A percentile compares a stretch with the other conserved stretches of the same genome.
These are phyloP conservation scores for Cercospora sp. DNA, from an alignment of 2,329 filamentous ascomycete genomes.

Conservation along the genomic window DNA sequence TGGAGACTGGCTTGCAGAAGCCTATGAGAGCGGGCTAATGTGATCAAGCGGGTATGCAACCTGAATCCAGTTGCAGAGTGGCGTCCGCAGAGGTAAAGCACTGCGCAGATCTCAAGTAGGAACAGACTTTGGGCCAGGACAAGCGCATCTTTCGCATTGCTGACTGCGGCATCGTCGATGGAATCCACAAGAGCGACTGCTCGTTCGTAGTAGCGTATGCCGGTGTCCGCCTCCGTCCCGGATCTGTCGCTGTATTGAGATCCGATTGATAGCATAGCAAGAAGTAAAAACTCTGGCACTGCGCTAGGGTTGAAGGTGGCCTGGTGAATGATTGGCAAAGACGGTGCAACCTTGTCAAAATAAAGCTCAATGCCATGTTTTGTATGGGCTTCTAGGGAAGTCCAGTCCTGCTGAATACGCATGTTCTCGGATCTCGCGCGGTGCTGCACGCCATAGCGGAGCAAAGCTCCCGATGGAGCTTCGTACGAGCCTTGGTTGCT, in stretches of 20 bases:
- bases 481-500: neutral
- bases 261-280: neutral
- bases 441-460: neutral
- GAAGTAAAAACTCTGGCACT: neutral
- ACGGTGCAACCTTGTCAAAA: neutral
- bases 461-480: neutral
- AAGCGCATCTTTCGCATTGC: slow-evolving; percentile 28
- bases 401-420: neutral
- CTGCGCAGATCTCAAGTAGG: slow-evolving; percentile 46
- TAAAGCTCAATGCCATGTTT: neutral
- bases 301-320: neutral
- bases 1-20: neutral
- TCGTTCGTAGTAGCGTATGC: slow-evolving; percentile 9
- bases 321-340: neutral
- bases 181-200: slow-evolving; percentile 7
- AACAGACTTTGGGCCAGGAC: slow-evolving; percentile 43
- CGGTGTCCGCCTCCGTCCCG: too few relatives aligned
- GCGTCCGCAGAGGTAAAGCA: slow-evolving; percentile 46
- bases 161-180: neutral
- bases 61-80: slow-evolving; percentile 41
- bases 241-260: neutral
- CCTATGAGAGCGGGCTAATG: slow-evolving; percentile 37
- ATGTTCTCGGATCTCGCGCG: too few relatives aligned
- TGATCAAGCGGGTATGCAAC: slow-evolving; percentile 46
- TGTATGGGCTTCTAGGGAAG: neutral